A percentile compares a stretch with the other conserved stretches of the same genome.
Conservation (phyloP, 169 alveolate genomes). For the Cystoisospora suis region DNA sequence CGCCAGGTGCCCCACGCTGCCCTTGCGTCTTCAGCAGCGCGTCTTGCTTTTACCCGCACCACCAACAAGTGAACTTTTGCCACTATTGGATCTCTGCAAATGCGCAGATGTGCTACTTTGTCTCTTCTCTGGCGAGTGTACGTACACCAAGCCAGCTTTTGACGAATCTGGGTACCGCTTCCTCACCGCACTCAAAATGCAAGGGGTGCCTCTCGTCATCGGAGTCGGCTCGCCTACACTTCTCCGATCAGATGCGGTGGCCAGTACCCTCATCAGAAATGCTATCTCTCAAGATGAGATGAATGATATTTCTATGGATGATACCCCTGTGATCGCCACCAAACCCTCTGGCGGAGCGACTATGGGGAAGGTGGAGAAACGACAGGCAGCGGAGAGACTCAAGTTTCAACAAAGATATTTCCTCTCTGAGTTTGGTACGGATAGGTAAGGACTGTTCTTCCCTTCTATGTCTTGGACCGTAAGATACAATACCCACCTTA, state of each 20-base stretch:
- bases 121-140: constrained; percentile 57
- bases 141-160: constrained; percentile 56
- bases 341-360: background rate
- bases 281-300: background rate
- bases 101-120: constrained; percentile 62
- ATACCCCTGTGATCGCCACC: background rate
- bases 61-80: constrained; percentile 34
- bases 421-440: constrained; percentile 63
- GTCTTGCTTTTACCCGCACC: constrained; percentile 59
- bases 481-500: too few species aligned
- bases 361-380: constrained; percentile 2
- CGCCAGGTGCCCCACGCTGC: constrained; percentile 53
- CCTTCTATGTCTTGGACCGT: too few species aligned
- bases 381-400: constrained; percentile 32
- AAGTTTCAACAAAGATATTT: constrained; percentile 51
- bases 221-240: constrained; percentile 51
- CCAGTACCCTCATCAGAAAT: background rate
- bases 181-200: constrained; percentile 58
- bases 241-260: background rate
- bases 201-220: constrained; percentile 65
- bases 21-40: constrained; percentile 49
- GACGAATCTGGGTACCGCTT: constrained; percentile 60
- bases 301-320: background rate
- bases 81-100: constrained; percentile 56
- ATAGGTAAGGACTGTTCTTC: too few species aligned